phyloP scores from a whole-genome alignment of 2,329 filamentous ascomycete genomes.

The Penicillium crustosum region DNA sequence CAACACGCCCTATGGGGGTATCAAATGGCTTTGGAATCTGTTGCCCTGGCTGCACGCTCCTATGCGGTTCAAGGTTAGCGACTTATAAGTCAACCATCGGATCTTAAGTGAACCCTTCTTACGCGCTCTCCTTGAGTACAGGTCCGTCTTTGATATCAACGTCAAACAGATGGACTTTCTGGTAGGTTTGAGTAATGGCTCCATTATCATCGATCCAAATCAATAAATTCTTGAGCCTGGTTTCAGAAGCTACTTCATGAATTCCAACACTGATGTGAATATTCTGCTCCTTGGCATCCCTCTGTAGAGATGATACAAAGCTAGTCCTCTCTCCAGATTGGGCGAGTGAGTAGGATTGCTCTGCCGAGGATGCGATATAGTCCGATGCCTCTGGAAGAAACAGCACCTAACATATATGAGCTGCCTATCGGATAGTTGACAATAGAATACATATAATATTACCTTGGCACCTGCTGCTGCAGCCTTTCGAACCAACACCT shows the following conservation, averaged over 20 bases:
- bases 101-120: neutral
- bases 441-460: constrained; percentile 1
- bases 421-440: neutral
- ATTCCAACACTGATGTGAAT: constrained; percentile 84
- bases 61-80: neutral
- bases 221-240: constrained; percentile 61
- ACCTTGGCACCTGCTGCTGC: constrained; percentile 76
- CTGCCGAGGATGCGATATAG: constrained; percentile 72
- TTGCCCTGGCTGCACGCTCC: constrained; percentile 67
- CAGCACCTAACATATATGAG: constrained; percentile 57
- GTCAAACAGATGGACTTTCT: constrained; percentile 92
- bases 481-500: constrained; percentile 69
- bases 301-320: constrained; percentile 74
- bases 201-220: constrained; percentile 66
- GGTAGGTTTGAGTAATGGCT: constrained; percentile 64
- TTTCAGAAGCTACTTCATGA: constrained; percentile 65
- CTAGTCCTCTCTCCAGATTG: constrained; percentile 63
- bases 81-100: neutral
- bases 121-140: constrained; percentile 61
- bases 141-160: constrained; percentile 60
- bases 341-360: constrained; percentile 70
- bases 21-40: constrained; percentile 67
- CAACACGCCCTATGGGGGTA: constrained; percentile 72
- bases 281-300: constrained; percentile 61
- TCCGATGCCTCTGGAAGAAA: constrained; percentile 92